Conservation (phyloP, 2,329 filamentous ascomycete genomes). For the Fusarium illudens region DNA sequence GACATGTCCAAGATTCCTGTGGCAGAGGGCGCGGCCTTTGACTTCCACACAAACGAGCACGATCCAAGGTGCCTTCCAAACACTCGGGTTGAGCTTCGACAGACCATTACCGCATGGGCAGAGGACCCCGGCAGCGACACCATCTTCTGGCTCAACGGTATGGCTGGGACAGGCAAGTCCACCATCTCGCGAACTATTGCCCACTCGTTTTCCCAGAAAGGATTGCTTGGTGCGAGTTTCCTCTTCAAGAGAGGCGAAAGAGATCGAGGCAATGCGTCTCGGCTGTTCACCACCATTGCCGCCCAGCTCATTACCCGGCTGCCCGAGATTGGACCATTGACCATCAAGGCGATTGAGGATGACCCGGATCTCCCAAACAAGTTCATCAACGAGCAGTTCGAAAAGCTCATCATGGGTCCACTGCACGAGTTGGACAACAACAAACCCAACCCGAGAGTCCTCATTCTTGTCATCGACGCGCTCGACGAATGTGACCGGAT, state of each 20-base stretch:
- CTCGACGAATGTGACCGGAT: conserved; percentile 37
- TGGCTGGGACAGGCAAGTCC: conserved; percentile 52
- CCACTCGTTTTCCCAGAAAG: background rate
- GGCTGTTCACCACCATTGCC: conserved; percentile 52
- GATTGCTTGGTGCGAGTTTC: conserved; percentile 48
- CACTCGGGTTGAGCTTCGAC: conserved; percentile 46
- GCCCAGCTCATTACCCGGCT: conserved; percentile 40
- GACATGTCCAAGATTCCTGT: conserved; percentile 17
- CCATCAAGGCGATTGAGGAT: conserved; percentile 20
- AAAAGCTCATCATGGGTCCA: conserved; percentile 8
- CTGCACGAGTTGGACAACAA: background rate
- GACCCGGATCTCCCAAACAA: background rate
- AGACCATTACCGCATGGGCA: conserved; percentile 12
- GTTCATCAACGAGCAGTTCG: conserved; percentile 16
- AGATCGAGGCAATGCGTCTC: conserved; percentile 46
- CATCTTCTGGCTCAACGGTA: conserved; percentile 51
- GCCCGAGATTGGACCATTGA: conserved; percentile 27
- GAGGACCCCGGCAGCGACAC: conserved; percentile 27
- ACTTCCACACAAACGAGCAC: conserved; percentile 47
- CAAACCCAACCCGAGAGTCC: fast-evolving
- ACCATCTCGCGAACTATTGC: conserved; percentile 54
- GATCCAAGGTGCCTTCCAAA: conserved; percentile 42
- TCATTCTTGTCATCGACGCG: conserved; percentile 45
- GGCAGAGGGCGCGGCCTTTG: conserved; percentile 43
- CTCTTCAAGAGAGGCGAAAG: conserved; percentile 53